A percentile compares a stretch with the other conserved stretches of the same genome.
Evolutionary conservation across 164 flowering plant genomes (phyloP).

Genomic region (Paratinospora sagittata): DNA sequence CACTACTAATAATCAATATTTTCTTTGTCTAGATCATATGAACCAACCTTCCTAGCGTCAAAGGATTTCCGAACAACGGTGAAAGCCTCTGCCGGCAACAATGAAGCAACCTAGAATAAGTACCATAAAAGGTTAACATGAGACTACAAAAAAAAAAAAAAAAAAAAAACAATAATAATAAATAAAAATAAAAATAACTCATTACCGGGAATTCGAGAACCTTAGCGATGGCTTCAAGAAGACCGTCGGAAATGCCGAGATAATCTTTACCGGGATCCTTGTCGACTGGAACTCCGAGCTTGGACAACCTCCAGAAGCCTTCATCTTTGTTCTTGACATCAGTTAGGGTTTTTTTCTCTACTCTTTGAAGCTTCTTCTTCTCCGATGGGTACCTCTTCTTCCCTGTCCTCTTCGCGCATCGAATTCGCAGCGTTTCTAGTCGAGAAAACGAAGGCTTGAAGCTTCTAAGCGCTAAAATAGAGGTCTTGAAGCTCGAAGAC

Average conservation of each 20-base stretch:
- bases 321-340: slow-evolving; percentile 45
- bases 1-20: not conserved
- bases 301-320: slow-evolving; percentile 80
- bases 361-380: slow-evolving; percentile 67
- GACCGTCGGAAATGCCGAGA: slow-evolving; percentile 50
- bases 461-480: slow-evolving; percentile 7
- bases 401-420: slow-evolving; percentile 65
- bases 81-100: slow-evolving; percentile 85
- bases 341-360: slow-evolving; percentile 30
- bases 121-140: not conserved
- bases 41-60: slow-evolving; percentile 90
- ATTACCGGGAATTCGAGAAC: slow-evolving; percentile 85
- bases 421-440: slow-evolving; percentile 26
- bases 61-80: slow-evolving; percentile 79
- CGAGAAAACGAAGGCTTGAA: slow-evolving; percentile 17
- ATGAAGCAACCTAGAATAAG: slow-evolving; percentile 61
- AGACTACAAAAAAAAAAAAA: not conserved
- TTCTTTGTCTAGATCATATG: not conserved
- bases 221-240: slow-evolving; percentile 73
- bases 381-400: slow-evolving; percentile 91
- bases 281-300: slow-evolving; percentile 59
- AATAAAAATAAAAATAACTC: not conserved
- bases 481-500: slow-evolving; percentile 18
- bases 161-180: not conserved
- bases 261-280: slow-evolving; percentile 85